Conservation (phyloP, 2,329 filamentous ascomycete genomes). For the Xylariaceae sp. region DNA sequence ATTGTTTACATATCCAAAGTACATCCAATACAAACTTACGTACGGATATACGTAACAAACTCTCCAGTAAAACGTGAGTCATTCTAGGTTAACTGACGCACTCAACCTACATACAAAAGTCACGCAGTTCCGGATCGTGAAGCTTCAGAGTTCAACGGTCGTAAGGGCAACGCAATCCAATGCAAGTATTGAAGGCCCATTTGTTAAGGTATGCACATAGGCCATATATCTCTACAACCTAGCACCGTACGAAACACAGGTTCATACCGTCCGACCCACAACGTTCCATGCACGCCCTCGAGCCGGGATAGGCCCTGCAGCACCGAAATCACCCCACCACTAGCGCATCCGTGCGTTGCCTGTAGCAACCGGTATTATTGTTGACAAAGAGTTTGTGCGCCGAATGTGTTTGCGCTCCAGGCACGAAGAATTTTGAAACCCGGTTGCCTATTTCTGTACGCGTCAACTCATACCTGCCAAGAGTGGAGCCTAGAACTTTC, state of each 20-base stretch:
- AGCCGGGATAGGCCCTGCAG: neutral
- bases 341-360: constrained; percentile 11
- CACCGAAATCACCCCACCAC: neutral
- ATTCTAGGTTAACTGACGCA: no score
- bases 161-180: constrained; percentile 15
- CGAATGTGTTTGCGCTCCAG: neutral
- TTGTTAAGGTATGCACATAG: no score
- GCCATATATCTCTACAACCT: no score
- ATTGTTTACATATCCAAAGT: neutral
- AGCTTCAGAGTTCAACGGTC: constrained; percentile 20
- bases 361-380: constrained; percentile 20
- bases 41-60: no score
- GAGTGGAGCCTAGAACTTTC: constrained; percentile 3
- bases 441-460: neutral
- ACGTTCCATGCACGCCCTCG: neutral
- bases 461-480: neutral
- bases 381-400: constrained; percentile 14
- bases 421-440: constrained; percentile 12
- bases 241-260: no score
- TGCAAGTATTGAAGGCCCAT: neutral
- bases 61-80: no score
- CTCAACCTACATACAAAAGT: neutral
- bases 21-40: no score
- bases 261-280: no score
- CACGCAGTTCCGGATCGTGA: constrained; percentile 4